These are phyloP conservation scores for Podaxis carcinomalis DNA, from an alignment of 768 basidiomycete genomes.

Conservation along the genomic window DNA sequence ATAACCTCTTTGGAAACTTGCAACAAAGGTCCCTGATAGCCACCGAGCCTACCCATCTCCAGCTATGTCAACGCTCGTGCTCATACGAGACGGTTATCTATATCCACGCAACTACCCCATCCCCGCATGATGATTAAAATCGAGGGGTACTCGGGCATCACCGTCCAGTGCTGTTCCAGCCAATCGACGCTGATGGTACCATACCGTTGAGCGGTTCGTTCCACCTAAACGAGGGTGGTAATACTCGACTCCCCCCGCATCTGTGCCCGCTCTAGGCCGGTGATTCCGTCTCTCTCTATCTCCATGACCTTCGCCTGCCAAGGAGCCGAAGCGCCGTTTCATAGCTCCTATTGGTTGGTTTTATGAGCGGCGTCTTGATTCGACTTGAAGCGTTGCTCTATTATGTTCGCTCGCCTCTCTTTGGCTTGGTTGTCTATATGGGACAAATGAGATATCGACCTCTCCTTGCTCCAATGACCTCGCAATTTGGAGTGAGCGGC, in stretches of 20 bases:
- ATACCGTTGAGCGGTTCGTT: not conserved
- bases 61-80: not conserved
- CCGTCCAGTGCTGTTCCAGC: not conserved
- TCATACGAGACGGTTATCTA: not conserved
- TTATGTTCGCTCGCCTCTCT: not conserved
- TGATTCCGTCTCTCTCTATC: not conserved
- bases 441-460: not conserved
- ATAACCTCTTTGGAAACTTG: not conserved
- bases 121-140: not conserved
- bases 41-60: not conserved
- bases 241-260: conserved; percentile 7
- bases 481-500: not conserved
- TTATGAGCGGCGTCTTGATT: not conserved
- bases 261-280: not conserved
- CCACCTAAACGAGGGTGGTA: not conserved
- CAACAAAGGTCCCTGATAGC: not conserved
- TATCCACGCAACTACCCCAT: conserved; percentile 3
- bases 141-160: not conserved
- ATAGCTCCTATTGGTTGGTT: not conserved
- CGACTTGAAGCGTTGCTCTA: not conserved
- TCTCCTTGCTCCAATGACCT: not conserved
- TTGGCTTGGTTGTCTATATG: not conserved
- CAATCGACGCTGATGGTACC: not conserved
- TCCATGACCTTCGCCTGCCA: not conserved
- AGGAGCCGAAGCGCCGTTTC: not conserved